Conservation (phyloP, 192 early-diverging fungal species). For the Paraglomus occultum region DNA sequence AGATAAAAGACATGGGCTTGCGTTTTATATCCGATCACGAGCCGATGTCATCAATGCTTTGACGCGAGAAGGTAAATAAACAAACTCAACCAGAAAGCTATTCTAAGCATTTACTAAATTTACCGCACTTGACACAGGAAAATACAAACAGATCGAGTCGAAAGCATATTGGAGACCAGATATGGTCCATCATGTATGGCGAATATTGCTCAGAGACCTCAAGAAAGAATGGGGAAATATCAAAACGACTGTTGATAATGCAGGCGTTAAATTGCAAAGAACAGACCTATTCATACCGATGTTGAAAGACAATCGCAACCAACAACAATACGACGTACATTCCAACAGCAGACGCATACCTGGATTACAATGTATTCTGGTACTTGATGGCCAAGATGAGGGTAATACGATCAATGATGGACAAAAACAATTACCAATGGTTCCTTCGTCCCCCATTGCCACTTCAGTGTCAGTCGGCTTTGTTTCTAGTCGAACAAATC, state of each 20-base stretch:
- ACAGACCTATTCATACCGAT: too few relatives aligned
- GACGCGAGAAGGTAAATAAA: conserved; percentile 3
- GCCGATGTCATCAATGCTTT: too few relatives aligned
- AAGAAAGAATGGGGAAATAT: too few relatives aligned
- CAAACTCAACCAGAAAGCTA: not conserved
- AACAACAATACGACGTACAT: too few relatives aligned
- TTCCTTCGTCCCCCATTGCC: too few relatives aligned
- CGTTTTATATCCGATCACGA: too few relatives aligned
- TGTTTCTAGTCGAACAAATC: too few relatives aligned
- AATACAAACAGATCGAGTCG: conserved; percentile 5
- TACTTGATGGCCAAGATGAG: not conserved
- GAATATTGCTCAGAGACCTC: not conserved
- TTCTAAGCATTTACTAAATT: not conserved
- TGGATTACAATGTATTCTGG: conserved; percentile 8
- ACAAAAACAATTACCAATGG: too few relatives aligned
- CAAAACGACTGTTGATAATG: too few relatives aligned
- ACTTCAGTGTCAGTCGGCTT: too few relatives aligned
- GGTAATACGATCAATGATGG: not conserved
- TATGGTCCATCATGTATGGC: conserved; percentile 18
- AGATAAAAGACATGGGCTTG: not conserved
- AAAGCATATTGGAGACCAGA: conserved; percentile 17
- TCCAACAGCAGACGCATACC: not conserved
- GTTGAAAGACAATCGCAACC: too few relatives aligned
- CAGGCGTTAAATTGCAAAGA: too few relatives aligned
- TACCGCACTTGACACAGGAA: not conserved